phyloP scores from a whole-genome alignment of 2,329 filamentous ascomycete genomes.

The Cladosporium sp. region DNA sequence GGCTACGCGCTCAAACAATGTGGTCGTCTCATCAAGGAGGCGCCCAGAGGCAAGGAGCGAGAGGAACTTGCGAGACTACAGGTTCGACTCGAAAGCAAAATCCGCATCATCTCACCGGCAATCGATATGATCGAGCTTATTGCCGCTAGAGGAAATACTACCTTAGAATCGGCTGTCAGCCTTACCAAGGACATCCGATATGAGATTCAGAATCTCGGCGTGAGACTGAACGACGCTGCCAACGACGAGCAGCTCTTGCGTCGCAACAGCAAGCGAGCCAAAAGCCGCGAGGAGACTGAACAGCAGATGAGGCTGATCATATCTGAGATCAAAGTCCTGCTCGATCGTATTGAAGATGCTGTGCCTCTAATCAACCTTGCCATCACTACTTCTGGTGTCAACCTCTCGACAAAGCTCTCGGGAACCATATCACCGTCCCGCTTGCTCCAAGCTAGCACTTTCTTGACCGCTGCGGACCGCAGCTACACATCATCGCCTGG shows the following conservation, averaged over 20 bases:
- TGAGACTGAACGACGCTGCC: constrained; percentile 65
- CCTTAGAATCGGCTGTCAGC: constrained; percentile 75
- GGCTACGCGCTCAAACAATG: constrained; percentile 80
- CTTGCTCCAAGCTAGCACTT: constrained; percentile 84
- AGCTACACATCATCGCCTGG: constrained; percentile 64
- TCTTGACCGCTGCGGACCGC: constrained; percentile 79
- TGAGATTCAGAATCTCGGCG: constrained; percentile 75
- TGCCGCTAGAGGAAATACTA: constrained; percentile 68
- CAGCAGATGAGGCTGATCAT: constrained; percentile 65
- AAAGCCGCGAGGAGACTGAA: constrained; percentile 52
- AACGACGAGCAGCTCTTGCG: constrained; percentile 52
- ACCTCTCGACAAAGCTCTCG: constrained; percentile 70
- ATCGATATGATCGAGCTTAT: constrained; percentile 92
- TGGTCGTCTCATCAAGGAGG: constrained; percentile 66
- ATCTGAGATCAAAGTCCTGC: constrained; percentile 65
- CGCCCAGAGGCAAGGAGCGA: constrained; percentile 61
- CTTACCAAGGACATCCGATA: constrained; percentile 76
- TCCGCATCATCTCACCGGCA: constrained; percentile 84
- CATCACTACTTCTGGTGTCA: constrained; percentile 89
- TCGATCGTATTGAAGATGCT: constrained; percentile 78
- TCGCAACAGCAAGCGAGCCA: constrained; percentile 39
- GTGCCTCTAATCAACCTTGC: constrained; percentile 89
- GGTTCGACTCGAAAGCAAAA: constrained; percentile 72
- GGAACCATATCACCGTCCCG: constrained; percentile 83
- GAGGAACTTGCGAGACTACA: constrained; percentile 69